Evolutionary conservation across 192 early-diverging fungal genomes (phyloP).

Genomic region (Glomus cerebriforme): DNA sequence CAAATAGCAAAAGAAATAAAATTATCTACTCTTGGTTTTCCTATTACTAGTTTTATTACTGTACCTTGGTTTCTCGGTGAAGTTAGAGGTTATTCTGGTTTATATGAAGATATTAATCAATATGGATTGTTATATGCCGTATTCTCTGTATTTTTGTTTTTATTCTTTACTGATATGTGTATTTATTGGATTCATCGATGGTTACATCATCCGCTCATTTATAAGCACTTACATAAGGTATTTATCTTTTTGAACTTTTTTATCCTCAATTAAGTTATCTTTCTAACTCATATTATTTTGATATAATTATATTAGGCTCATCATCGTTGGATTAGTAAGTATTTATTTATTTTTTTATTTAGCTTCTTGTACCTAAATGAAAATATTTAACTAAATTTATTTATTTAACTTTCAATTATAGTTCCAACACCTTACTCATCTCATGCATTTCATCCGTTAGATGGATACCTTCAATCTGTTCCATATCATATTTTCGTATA

Average conservation of each 20-base stretch:
- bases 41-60: conserved; percentile 79
- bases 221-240: conserved; percentile 88
- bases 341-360: neutral
- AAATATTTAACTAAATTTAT: neutral
- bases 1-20: conserved; percentile 88
- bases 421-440: conserved; percentile 93
- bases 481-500: conserved; percentile 96
- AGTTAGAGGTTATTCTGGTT: conserved; percentile 81
- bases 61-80: conserved; percentile 92
- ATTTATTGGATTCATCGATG: conserved; percentile 98
- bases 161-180: conserved; percentile 91
- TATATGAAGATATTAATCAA: conserved; percentile 61
- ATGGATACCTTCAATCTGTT: conserved; percentile 92
- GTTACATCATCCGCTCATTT: conserved; percentile 88
- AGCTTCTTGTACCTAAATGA: neutral
- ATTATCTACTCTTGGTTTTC: conserved; percentile 77
- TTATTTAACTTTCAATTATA: conserved; percentile 62
- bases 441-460: conserved; percentile 93
- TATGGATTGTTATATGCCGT: conserved; percentile 79
- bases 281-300: neutral
- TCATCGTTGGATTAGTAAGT: conserved; percentile 33
- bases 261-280: no score
- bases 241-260: neutral
- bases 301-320: conserved; percentile 15
- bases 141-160: conserved; percentile 68